Evolutionary conservation across 2,329 filamentous ascomycete genomes (phyloP).

Genomic region (Anisogramma anomala): DNA sequence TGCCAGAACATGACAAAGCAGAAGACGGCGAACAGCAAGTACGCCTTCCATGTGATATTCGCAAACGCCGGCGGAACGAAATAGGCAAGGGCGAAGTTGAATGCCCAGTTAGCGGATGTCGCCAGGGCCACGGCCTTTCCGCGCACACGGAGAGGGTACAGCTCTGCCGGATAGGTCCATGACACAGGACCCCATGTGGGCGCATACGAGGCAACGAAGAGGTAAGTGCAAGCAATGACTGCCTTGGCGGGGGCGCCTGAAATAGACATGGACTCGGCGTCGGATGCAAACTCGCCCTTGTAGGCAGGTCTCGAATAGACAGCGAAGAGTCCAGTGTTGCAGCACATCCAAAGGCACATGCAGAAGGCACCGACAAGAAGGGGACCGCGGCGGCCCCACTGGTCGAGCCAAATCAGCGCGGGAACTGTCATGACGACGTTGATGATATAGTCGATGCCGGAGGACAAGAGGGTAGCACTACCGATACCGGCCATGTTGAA

Average conservation of each 20-base stretch:
- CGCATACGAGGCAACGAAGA: conserved; percentile 44
- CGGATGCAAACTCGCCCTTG: conserved; percentile 26
- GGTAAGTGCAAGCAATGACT: conserved; percentile 55
- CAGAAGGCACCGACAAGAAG: conserved; percentile 53
- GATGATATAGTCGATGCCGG: conserved; percentile 64
- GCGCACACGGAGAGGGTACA: conserved; percentile 32
- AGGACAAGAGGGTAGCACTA: conserved; percentile 50
- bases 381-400: conserved; percentile 60
- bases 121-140: conserved; percentile 26
- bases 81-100: conserved; percentile 29
- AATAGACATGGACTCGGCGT: conserved; percentile 36
- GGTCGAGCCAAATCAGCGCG: conserved; percentile 62
- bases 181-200: conserved; percentile 32
- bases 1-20: conserved; percentile 24
- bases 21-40: conserved; percentile 25
- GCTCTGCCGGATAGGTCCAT: conserved; percentile 36
- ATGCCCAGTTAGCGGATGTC: conserved; percentile 28
- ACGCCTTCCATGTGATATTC: conserved; percentile 28
- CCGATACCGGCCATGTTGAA: conserved; percentile 61
- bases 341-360: conserved; percentile 43
- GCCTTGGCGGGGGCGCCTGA: conserved; percentile 39
- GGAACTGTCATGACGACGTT: conserved; percentile 71
- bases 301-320: conserved; percentile 27
- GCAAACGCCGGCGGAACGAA: conserved; percentile 28
- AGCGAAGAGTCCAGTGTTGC: conserved; percentile 36